Evolutionary conservation across 2,329 filamentous ascomycete species (phyloP).

Genomic region (Curvularia sp.): DNA sequence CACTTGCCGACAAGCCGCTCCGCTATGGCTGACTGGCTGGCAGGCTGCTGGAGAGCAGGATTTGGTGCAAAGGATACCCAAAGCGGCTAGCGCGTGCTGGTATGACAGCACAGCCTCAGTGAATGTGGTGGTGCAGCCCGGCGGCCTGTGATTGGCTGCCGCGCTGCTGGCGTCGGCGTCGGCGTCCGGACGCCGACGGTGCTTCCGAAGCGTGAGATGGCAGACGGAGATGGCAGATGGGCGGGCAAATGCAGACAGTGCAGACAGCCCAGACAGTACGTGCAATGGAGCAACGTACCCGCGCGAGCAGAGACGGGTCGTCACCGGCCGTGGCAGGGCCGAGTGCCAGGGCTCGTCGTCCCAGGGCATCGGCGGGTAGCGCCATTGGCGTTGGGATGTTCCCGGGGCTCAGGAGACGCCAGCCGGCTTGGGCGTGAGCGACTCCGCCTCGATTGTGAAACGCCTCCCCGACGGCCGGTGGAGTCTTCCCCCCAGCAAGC

Average conservation of each 20-base stretch:
- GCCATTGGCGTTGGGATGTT: neutral
- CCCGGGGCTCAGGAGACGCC: constrained; percentile 13
- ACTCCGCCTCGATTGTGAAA: constrained; percentile 28
- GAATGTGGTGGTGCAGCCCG: constrained; percentile 16
- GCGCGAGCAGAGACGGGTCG: neutral
- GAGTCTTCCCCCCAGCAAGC: constrained; percentile 31
- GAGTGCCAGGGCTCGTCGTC: neutral
- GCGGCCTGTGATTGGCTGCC: constrained; percentile 21
- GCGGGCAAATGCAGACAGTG: too few species aligned
- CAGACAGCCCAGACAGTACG: too few species aligned
- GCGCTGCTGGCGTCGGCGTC: constrained; percentile 13
- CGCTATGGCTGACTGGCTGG: constrained; percentile 6
- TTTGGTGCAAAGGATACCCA: constrained; percentile 1
- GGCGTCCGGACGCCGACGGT: constrained; percentile 15
- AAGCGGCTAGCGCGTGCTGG: neutral
- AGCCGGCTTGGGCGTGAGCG: neutral
- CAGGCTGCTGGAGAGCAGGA: neutral
- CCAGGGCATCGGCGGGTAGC: too few species aligned
- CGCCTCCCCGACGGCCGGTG: constrained; percentile 28
- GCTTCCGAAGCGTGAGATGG: constrained; percentile 3
- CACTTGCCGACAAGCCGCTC: constrained; percentile 2
- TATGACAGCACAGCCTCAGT: constrained; percentile 26
- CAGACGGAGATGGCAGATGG: too few species aligned
- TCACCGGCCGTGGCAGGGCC: neutral
- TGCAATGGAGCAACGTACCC: neutral